Percentiles rank a stretch among this genome's conserved stretches.
These are phyloP conservation scores for Alternaria ethzedia DNA, from an alignment of 2,329 filamentous ascomycete genomes.

Conservation along the genomic window DNA sequence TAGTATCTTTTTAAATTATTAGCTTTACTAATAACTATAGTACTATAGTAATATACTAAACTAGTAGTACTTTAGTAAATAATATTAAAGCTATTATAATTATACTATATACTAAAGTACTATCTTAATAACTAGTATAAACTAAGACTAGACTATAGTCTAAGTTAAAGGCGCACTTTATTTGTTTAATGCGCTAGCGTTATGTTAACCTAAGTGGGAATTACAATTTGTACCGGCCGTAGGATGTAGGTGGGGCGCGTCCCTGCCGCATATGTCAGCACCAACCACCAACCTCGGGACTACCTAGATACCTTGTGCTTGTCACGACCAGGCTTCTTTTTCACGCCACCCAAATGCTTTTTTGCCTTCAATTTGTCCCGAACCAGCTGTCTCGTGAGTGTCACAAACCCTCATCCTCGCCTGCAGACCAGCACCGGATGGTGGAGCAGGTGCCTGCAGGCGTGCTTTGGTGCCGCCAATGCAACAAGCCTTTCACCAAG, in stretches of 20 bases:
- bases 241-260: background rate
- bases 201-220: too few relatives aligned
- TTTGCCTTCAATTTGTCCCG: background rate
- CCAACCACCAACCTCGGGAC: background rate
- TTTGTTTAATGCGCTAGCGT: too few relatives aligned
- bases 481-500: conserved; percentile 1
- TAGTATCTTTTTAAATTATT: too few relatives aligned
- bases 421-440: background rate
- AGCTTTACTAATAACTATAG: too few relatives aligned
- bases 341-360: background rate
- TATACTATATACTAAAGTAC: too few relatives aligned
- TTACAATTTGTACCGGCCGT: conserved; percentile 1
- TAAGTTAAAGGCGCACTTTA: too few relatives aligned
- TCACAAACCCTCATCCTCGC: background rate
- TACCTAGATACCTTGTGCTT: background rate
- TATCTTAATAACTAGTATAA: too few relatives aligned
- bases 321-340: background rate
- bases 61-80: too few relatives aligned
- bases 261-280: background rate
- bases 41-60: too few relatives aligned
- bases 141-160: too few relatives aligned
- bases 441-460: background rate
- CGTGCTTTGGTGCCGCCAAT: conserved; percentile 1
- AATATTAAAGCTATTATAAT: too few relatives aligned
- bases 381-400: background rate